Percentiles rank a stretch among this genome's conserved stretches.
phyloP scores from a whole-genome alignment of 805 yeast genomes.

The Candida quercuum region DNA sequence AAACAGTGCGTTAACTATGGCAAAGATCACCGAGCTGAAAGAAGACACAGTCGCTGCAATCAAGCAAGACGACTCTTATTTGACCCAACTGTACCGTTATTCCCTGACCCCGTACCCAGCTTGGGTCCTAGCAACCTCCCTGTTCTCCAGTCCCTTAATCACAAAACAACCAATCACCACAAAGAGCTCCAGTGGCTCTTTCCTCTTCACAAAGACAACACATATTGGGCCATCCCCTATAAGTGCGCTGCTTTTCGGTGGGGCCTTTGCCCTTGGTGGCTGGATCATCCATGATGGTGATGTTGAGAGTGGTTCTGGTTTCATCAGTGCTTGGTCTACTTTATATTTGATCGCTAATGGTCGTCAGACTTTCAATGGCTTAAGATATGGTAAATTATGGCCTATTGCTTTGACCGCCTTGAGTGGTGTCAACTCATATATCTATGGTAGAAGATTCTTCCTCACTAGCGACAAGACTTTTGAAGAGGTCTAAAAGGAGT shows the following conservation, averaged over 20 bases:
- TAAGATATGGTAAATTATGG: conserved; percentile 53
- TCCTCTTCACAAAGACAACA: conserved; percentile 1
- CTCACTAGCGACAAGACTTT: conserved; percentile 12
- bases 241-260: conserved; percentile 51
- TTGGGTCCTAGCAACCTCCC: conserved; percentile 31
- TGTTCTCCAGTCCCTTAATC: conserved; percentile 33
- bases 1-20: conserved; percentile 12
- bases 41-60: too few species aligned
- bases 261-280: conserved; percentile 60
- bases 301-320: conserved; percentile 72
- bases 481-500: neutral
- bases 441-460: conserved; percentile 70
- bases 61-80: too few species aligned
- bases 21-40: conserved; percentile 18
- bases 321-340: conserved; percentile 75
- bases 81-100: conserved; percentile 27
- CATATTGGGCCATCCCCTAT: conserved; percentile 29
- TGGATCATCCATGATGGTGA: conserved; percentile 78
- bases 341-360: conserved; percentile 72
- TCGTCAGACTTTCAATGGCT: conserved; percentile 43
- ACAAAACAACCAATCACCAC: conserved; percentile 24
- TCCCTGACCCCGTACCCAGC: conserved; percentile 44
- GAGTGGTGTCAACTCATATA: conserved; percentile 55
- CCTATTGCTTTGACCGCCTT: conserved; percentile 55
- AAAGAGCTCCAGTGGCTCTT: conserved; percentile 3